A percentile compares a stretch with the other conserved stretches of the same genome.
Evolutionary conservation across 2,329 filamentous ascomycete genomes (phyloP).

Genomic region (Microdochium paspali): DNA sequence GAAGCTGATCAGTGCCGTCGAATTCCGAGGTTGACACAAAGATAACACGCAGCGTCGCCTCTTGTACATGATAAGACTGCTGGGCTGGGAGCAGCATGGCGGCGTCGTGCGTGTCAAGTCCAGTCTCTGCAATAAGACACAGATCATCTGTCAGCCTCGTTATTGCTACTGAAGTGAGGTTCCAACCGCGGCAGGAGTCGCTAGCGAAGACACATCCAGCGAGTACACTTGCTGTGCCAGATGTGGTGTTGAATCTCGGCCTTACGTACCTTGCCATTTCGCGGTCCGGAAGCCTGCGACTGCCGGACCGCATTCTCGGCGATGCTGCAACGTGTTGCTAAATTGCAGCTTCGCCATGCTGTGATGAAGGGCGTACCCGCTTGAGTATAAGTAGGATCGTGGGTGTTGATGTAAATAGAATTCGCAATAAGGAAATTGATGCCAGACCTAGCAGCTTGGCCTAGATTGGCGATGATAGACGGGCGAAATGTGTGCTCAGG

Average conservation of each 20-base stretch:
- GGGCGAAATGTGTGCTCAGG: no score
- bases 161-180: no score
- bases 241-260: background rate
- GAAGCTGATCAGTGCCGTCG: constrained; percentile 17
- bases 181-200: no score
- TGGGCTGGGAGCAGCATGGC: constrained; percentile 23
- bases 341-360: constrained; percentile 12
- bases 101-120: constrained; percentile 34
- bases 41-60: constrained; percentile 23
- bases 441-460: no score
- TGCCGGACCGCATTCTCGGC: constrained; percentile 23
- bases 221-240: no score
- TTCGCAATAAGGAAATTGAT: no score
- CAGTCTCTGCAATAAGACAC: constrained; percentile 23
- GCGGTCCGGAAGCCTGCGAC: constrained; percentile 16
- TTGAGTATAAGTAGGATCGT: no score
- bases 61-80: constrained; percentile 3
- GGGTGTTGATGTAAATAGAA: no score
- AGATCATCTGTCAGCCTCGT: constrained; percentile 1
- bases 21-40: constrained; percentile 23
- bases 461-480: no score
- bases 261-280: constrained; percentile 5
- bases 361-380: no score
- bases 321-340: constrained; percentile 27
- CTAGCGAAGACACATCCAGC: no score